These are phyloP conservation scores for Trifolium subterraneum DNA, from an alignment of 306 rosid species.

Conservation along the genomic window DNA sequence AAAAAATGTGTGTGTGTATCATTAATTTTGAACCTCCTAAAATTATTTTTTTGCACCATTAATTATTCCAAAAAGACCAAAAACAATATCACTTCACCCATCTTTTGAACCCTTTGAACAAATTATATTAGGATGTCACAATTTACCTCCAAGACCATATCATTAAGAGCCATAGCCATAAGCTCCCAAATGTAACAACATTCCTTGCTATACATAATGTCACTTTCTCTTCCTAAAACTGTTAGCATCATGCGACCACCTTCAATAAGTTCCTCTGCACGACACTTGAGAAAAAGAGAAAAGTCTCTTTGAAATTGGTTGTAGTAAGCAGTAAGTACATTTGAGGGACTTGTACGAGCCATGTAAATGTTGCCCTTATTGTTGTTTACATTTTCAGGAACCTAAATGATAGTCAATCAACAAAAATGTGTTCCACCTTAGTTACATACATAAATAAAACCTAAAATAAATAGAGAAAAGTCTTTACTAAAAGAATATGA, in stretches of 20 bases:
- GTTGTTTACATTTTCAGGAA: constrained; percentile 53
- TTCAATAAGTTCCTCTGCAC: constrained; percentile 49
- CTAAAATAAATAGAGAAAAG: too few species aligned
- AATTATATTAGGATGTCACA: background rate
- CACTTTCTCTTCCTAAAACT: background rate
- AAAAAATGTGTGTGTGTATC: too few species aligned
- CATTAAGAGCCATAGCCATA: background rate
- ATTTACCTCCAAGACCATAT: constrained; percentile 1
- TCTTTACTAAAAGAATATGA: too few species aligned
- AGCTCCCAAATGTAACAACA: background rate
- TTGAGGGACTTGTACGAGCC: constrained; percentile 47
- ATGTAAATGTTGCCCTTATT: constrained; percentile 58
- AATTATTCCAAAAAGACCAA: too few species aligned
- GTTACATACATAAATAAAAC: too few species aligned
- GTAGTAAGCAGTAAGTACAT: constrained; percentile 37
- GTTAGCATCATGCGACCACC: constrained; percentile 34
- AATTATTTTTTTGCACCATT: too few species aligned
- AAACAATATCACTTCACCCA: too few species aligned
- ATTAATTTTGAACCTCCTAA: too few species aligned
- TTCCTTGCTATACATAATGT: background rate
- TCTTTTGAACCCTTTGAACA: too few species aligned
- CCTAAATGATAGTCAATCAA: constrained; percentile 40
- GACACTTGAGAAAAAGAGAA: constrained; percentile 47
- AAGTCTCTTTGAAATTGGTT: constrained; percentile 32
- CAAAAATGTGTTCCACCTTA: too few species aligned